These are phyloP conservation scores for Fusarium sublunatum DNA, from an alignment of 2,329 filamentous ascomycete genomes.

Conservation along the genomic window DNA sequence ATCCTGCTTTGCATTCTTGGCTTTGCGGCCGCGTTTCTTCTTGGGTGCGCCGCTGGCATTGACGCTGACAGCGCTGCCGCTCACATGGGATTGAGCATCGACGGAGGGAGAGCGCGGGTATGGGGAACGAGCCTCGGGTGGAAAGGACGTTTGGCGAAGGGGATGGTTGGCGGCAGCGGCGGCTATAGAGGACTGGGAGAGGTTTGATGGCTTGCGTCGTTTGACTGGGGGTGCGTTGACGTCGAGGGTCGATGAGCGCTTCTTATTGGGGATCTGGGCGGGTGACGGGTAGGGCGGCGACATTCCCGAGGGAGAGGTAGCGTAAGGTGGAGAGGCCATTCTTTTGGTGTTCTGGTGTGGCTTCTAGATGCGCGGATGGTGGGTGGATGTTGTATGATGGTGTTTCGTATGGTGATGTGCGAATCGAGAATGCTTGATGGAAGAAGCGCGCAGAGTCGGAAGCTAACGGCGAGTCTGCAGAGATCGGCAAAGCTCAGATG, in stretches of 20 bases:
- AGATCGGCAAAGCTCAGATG: not conserved
- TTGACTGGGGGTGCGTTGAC: constrained; percentile 66
- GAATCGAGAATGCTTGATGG: not conserved
- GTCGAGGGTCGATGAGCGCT: constrained; percentile 67
- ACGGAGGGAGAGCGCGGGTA: constrained; percentile 73
- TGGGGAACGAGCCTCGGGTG: constrained; percentile 69
- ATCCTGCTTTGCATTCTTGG: constrained; percentile 64
- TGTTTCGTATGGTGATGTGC: not conserved
- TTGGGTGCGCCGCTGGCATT: constrained; percentile 56
- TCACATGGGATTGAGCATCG: constrained; percentile 69
- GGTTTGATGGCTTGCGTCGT: constrained; percentile 76
- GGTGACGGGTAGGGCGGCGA: constrained; percentile 67
- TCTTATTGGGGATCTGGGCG: constrained; percentile 66
- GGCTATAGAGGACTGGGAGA: constrained; percentile 66
- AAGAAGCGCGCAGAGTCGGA: not conserved
- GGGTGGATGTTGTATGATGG: not conserved
- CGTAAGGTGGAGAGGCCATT: constrained; percentile 69
- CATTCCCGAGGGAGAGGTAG: constrained; percentile 62
- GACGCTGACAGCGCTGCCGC: constrained; percentile 68
- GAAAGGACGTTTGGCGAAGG: constrained; percentile 84
- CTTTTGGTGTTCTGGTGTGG: not conserved
- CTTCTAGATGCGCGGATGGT: constrained; percentile 4
- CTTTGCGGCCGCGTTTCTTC: constrained; percentile 72
- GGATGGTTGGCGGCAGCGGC: constrained; percentile 67
- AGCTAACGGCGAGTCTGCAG: not conserved